Base-by-base conservation (phyloP, 257 asterid species). In the Coffea eugenioides region DNA sequence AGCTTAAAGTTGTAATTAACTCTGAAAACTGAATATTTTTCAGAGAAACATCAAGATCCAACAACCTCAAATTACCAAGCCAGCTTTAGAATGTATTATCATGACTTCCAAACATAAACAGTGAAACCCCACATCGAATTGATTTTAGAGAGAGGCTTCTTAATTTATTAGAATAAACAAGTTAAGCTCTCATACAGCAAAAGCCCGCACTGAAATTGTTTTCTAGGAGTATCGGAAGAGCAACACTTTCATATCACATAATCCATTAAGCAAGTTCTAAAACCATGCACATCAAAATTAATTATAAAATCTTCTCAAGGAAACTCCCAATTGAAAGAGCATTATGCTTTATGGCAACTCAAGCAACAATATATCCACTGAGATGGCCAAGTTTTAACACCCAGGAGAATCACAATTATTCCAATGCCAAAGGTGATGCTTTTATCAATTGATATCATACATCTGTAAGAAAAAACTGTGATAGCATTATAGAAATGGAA, bases 381-480 rank as follows among this genome's bases (percentile, higher is more conserved):
- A 25, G 77, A 56, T 45, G 73, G 20, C 52, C 69, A 25, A 70
- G 72, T 59, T 71, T 79, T 14, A 70, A 70, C 76, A 49, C 39
- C 31, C 34, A 23, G 23, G 57, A 48, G 57, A 71, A 59, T 56
- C 31, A 41, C 54, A 66, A n/a, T 61, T 46, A 65, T 11, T 52
- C 65, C n/a, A 48, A 75, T 59, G 23, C 23, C 27, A 8, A 20
- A 72, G 48, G 48, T 11, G 8, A 25, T 48, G 74, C 31, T 25
- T 11, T 54, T 59, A 54, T 54, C 36, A 36, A n/a, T 1, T 16
- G 51, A 45, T 5, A 57, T 57, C 25, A 56, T 18, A 21, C 36
- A 49, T 8, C 41, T 21, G 39, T 3, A 5, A 70, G 48, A 45
- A 43, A 39, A 5, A 43, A 52, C 51, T 14, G 6, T 31, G 57